phyloP scores from a whole-genome alignment of 2,329 filamentous ascomycete species.

The Lecanoromycetidae sp. region DNA sequence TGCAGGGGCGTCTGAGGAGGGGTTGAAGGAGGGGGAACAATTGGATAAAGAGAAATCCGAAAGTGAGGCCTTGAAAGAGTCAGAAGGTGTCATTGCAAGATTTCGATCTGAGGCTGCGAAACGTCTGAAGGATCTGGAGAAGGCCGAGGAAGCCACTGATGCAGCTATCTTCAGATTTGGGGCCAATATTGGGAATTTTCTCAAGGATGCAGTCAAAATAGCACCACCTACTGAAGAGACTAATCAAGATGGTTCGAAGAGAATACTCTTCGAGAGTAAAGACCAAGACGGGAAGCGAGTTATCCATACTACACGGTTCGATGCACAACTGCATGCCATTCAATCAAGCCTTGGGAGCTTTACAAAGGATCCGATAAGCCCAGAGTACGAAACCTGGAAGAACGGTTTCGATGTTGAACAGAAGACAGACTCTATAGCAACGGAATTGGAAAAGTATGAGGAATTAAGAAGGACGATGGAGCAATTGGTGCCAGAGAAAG shows the following conservation, averaged over 20 bases:
- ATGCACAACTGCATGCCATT: constrained; percentile 90
- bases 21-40: constrained; percentile 15
- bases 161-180: constrained; percentile 89
- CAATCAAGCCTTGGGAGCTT: constrained; percentile 77
- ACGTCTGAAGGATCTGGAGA: constrained; percentile 76
- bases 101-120: constrained; percentile 68
- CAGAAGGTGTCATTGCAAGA: constrained; percentile 58
- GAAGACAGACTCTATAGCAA: constrained; percentile 72
- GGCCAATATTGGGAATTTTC: constrained; percentile 74
- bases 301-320: constrained; percentile 86
- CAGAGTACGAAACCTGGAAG: constrained; percentile 63
- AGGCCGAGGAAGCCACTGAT: constrained; percentile 89
- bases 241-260: constrained; percentile 36
- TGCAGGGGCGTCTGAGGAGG: constrained; percentile 13
- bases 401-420: constrained; percentile 64
- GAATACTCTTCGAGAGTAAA: constrained; percentile 85
- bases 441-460: constrained; percentile 71
- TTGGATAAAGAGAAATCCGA: constrained; percentile 17
- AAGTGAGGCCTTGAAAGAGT: constrained; percentile 31
- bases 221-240: constrained; percentile 52
- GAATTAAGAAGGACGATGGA: constrained; percentile 87
- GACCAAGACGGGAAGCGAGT: constrained; percentile 81
- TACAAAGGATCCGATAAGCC: constrained; percentile 62
- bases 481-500: constrained; percentile 80
- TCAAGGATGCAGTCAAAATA: constrained; percentile 81